Conservation (phyloP, 495 filamentous ascomycete species). For the Aspergillus hancockii region DNA sequence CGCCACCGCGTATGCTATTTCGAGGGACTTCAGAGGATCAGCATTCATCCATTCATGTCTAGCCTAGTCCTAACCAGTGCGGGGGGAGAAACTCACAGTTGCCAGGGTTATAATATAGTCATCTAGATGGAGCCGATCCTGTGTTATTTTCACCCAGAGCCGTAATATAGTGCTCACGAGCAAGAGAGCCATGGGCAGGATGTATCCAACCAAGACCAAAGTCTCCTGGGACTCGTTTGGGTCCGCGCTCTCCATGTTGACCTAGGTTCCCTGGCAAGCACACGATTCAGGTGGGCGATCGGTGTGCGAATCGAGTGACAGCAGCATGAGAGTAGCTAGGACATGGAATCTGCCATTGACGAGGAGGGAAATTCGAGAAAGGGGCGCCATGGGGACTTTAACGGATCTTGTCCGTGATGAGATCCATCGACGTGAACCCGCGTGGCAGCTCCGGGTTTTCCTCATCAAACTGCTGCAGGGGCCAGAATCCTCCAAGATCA, state of each 20-base stretch:
- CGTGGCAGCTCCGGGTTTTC: background rate
- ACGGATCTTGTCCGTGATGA: background rate
- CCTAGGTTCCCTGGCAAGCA: background rate
- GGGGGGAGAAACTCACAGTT: background rate
- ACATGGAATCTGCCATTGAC: background rate
- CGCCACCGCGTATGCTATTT: conserved; percentile 4
- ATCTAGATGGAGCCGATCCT: conserved; percentile 8
- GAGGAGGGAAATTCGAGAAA: background rate
- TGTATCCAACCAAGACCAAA: conserved; percentile 8
- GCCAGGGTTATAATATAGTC: conserved; percentile 5
- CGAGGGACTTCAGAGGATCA: background rate
- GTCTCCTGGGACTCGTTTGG: conserved; percentile 1
- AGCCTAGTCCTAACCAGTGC: no score
- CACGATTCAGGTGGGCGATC: background rate
- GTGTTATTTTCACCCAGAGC: background rate
- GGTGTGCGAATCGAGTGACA: background rate
- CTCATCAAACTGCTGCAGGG: background rate
- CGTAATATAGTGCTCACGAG: conserved; percentile 6
- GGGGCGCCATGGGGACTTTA: background rate
- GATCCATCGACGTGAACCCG: background rate
- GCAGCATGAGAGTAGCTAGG: background rate
- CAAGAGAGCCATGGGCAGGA: conserved; percentile 1
- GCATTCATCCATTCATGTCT: background rate
- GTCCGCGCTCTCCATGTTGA: background rate
- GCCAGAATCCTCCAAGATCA: background rate